These are phyloP conservation scores for Xenoacremonium recifei DNA, from an alignment of 2,329 filamentous ascomycete genomes.

Conservation along the genomic window DNA sequence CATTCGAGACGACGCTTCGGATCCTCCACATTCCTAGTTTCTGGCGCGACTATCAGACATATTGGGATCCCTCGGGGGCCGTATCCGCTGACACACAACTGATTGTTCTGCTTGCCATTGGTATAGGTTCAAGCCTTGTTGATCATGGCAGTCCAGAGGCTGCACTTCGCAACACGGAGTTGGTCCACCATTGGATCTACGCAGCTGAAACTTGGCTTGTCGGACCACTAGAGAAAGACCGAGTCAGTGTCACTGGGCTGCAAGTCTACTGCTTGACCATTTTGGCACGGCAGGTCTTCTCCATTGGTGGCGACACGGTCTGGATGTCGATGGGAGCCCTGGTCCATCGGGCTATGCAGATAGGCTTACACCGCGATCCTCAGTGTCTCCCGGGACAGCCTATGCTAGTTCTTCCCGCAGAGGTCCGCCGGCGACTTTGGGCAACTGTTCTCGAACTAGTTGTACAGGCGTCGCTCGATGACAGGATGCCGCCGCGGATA, in stretches of 20 bases:
- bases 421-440: conserved; percentile 42
- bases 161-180: conserved; percentile 19
- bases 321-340: conserved; percentile 43
- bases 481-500: conserved; percentile 38
- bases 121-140: conserved; percentile 36
- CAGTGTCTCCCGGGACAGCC: conserved; percentile 28
- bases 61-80: conserved; percentile 39
- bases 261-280: conserved; percentile 40
- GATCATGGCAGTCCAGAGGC: conserved; percentile 20
- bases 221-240: conserved; percentile 36
- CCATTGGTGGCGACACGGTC: conserved; percentile 37
- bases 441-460: conserved; percentile 40
- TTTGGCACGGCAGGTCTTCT: conserved; percentile 40
- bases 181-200: conserved; percentile 38
- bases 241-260: conserved; percentile 30
- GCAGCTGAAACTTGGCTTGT: conserved; percentile 41
- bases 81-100: conserved; percentile 25
- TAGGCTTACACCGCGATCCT: conserved; percentile 45
- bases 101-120: conserved; percentile 40
- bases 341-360: conserved; percentile 41
- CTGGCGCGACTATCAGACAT: conserved; percentile 44
- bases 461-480: conserved; percentile 37
- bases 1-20: conserved; percentile 49
- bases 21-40: conserved; percentile 55
- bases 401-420: conserved; percentile 35